Evolutionary conservation across 2,329 filamentous ascomycete species (phyloP), one percentile per base, ranked within the genome.

Genomic region (Cercospora canescens): DNA sequence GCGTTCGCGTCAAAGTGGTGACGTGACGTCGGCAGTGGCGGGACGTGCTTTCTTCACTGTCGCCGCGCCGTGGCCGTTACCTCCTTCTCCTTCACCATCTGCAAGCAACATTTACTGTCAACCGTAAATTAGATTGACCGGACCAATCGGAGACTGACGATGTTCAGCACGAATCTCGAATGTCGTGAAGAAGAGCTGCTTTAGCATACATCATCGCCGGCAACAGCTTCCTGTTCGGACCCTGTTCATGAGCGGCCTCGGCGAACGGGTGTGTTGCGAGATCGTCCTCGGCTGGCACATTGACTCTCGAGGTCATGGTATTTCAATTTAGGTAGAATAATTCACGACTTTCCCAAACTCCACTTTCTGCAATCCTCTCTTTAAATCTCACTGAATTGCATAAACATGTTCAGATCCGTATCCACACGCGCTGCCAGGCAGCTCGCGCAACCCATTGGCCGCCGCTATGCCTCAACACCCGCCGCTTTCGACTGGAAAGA

Each of bases 401-500:
- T 37, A 32, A 69, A 14, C 37, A 84, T 84, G 82, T 80, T 83
- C 72, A 81, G 78, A 74, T 77, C 80, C 45, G 66, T 81, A 34
- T 74, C 78, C 74, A 67, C 78, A 73, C 72, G 76, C 72, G 67
- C 79, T 77, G 78, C 81, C 78, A 77, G 72, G 73, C 73, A 72
- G 63, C 66, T 77, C 79, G 68, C 74, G 60, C 54, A 71, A 57
- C 72, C 64, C 56, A 74, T 73, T 52, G 70, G 70, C 61, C 80
- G 76, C 60, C 79, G 81, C 54, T 74, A 80, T 75, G 74, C 80
- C 16, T 68, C 80, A 67, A 74, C 82, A 35, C 80, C 81, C 32
- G 78, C 78, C 28, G 62, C 78, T 4, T 98, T 97, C 79, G 89
- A 96, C 78, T 99, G 95, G 94, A 87, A 95, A 78, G 95, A 99